These are phyloP conservation scores for Jamesozyma lodderae DNA, from an alignment of 805 yeast species.

Conservation along the genomic window DNA sequence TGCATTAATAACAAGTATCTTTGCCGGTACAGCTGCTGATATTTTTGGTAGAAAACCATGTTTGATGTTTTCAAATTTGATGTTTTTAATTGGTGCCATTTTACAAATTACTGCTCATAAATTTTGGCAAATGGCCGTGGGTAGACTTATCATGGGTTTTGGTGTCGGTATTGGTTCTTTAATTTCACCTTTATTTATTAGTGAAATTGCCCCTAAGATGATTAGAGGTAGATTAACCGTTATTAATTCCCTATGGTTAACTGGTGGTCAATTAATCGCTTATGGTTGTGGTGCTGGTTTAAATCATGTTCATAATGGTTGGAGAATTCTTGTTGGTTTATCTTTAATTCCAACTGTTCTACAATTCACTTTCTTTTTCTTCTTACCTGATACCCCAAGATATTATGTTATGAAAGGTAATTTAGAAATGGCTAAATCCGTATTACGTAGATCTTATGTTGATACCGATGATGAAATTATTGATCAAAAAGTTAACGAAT, in stretches of 20 bases:
- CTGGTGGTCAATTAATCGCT: constrained; percentile 92
- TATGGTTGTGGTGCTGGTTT: constrained; percentile 91
- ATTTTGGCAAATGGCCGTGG: constrained; percentile 87
- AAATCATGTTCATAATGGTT: constrained; percentile 64
- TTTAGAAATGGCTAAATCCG: constrained; percentile 54
- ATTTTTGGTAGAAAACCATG: constrained; percentile 77
- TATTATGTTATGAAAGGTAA: constrained; percentile 67
- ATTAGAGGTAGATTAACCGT: constrained; percentile 89
- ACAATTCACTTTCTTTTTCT: constrained; percentile 68
- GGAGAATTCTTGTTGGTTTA: constrained; percentile 88
- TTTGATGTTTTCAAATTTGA: constrained; percentile 68
- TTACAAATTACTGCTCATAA: constrained; percentile 74
- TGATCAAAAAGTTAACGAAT: constrained; percentile 58
- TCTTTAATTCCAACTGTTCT: constrained; percentile 78
- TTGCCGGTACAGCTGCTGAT: constrained; percentile 81
- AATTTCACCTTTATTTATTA: constrained; percentile 86
- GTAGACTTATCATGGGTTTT: constrained; percentile 88
- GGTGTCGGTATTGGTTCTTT: constrained; percentile 95
- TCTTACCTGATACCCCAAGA: constrained; percentile 94
- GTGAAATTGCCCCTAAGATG: constrained; percentile 86
- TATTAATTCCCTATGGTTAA: constrained; percentile 78
- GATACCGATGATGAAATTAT: constrained; percentile 57
- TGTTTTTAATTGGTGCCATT: constrained; percentile 78
- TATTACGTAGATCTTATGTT: constrained; percentile 53
- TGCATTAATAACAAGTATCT: constrained; percentile 68